Evolutionary conservation across 2,329 filamentous ascomycete species (phyloP), one percentile per base, ranked within the genome.

Genomic region (Paecilomyces variotii): DNA sequence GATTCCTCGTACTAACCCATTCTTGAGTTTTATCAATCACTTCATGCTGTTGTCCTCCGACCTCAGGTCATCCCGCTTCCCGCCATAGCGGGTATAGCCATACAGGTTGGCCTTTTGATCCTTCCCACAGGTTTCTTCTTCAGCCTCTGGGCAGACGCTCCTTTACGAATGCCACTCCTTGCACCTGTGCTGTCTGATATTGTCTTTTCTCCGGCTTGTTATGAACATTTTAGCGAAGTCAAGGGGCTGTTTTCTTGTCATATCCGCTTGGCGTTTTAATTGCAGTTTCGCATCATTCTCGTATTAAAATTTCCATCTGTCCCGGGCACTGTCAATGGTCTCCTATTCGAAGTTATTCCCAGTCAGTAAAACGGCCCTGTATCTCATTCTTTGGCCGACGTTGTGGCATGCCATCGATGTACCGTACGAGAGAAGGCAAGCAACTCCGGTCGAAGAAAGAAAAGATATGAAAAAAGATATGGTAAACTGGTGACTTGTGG

Each of bases 181-280:
- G 49, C 58, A 59, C 56, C 58, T 65, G 60, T 53, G 59, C 62
- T 56, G 14, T 35, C 30, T 55, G 19, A 19, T 62, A 59, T 60
- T 61, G 61, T 61, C 55, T 54, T 63, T 60, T 56, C 53, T 57
- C 57, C 56, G 60, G 56, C 58, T 67, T 61, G 60, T 66, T 59
- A 66, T 66, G 66, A 63, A 67, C 64, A 66, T 62, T 68, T 61
- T 67, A 69, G 67, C 67, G 67, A 68, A 64, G 59, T 68, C 61
- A 68, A 65, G 65, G 67, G 65, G 62, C 32, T 35, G 67, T 66
- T 65, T 62, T 62, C 32, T 52, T 26, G 25, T 52, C 32, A 56
- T 27, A 56, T 56, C 55, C 55, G 55, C 39, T 56, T 56, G 35
- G 55, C 55, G 55, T 56, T 56, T 52, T 56, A 25, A 56, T n/a